phyloP scores from a whole-genome alignment of 1,284 basidiomycete genomes.

The Leccinum subspadiceum region DNA sequence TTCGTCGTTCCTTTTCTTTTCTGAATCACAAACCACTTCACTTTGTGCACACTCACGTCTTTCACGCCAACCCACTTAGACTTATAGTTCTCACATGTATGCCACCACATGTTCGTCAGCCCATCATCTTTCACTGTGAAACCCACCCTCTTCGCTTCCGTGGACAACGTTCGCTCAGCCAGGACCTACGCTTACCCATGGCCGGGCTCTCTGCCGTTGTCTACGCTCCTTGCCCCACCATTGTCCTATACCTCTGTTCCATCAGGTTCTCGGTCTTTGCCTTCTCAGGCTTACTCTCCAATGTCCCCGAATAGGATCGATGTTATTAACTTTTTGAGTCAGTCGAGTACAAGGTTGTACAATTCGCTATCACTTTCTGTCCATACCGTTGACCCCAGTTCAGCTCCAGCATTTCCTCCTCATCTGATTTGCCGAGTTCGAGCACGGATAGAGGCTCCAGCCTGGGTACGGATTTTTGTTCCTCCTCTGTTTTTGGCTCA shows the following conservation, averaged over 20 bases:
- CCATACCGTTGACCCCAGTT: constrained; percentile 8
- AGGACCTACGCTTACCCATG: constrained; percentile 9
- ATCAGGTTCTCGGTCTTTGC: constrained; percentile 4
- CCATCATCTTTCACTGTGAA: constrained; percentile 21
- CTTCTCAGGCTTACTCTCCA: neutral
- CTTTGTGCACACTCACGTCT: constrained; percentile 21
- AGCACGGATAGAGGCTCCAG: constrained; percentile 11
- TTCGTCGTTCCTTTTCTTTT: constrained; percentile 11
- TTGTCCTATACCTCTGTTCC: constrained; percentile 1
- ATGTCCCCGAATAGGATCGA: neutral
- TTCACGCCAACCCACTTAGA: constrained; percentile 19
- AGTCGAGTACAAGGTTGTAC: constrained; percentile 13
- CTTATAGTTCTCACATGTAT: constrained; percentile 29
- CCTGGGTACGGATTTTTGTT: constrained; percentile 21
- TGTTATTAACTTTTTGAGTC: neutral
- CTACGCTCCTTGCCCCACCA: constrained; percentile 13
- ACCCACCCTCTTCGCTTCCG: constrained; percentile 11
- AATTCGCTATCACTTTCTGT: neutral
- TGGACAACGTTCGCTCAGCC: constrained; percentile 7
- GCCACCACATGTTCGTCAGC: constrained; percentile 28
- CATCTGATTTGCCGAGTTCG: neutral
- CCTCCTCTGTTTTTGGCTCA: constrained; percentile 12
- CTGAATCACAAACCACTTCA: constrained; percentile 13
- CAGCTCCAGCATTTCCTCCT: constrained; percentile 4
- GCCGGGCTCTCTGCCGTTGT: constrained; percentile 18